Evolutionary conservation across 1,139 yeast species (phyloP), one percentile per base, ranked within the genome.

Genomic region (Candida neerlandica): DNA sequence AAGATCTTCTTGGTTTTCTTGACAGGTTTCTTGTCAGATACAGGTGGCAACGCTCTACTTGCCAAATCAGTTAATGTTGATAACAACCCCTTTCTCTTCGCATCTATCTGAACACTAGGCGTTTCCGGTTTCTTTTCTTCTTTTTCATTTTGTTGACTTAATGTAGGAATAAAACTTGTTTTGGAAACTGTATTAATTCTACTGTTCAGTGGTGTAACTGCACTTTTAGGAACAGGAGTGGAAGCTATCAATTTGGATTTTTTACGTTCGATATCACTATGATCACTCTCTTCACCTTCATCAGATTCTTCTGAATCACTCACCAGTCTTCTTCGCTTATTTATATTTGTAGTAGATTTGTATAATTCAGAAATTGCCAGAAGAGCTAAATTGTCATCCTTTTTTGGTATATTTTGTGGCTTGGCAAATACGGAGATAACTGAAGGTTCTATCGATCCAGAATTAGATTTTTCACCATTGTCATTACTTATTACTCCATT

Each of bases 21-120:
- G 15, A 11, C 16, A 40, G 21, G 18, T 40, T 40, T 40, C 5
- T 6, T 38, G 41, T 83, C 88, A 49, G 71, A 75, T 1, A 84
- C 88, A 23, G 81, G 87, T 1, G 89, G 89, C 15, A 84, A 77
- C 1, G 88, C 89, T 51, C 82, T 69, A 21, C 73, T 45, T 1
- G 77, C 84, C 48, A 84, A 68, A 52, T 83, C 86, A n/a, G 78
- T 76, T 39, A 84, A 65, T 0, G 86, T 80, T 18, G 80, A 77
- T 47, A 84, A 69, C 1, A 61, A 51, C 1, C 74, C 73, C 42
- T 61, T 67, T 41, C 61, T 56, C n/a, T 10, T 11, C 15, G 5
- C 3, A 12, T 23, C 30, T 4, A 23, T 23, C 5, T 12, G 16
- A 10, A 12, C 16, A 3, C 6, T 30, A 14, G 34, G 15, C 11